A percentile compares a stretch with the other conserved stretches of the same genome.
phyloP scores from a whole-genome alignment of 208 protist species.

The Crithidia thermophila region DNA sequence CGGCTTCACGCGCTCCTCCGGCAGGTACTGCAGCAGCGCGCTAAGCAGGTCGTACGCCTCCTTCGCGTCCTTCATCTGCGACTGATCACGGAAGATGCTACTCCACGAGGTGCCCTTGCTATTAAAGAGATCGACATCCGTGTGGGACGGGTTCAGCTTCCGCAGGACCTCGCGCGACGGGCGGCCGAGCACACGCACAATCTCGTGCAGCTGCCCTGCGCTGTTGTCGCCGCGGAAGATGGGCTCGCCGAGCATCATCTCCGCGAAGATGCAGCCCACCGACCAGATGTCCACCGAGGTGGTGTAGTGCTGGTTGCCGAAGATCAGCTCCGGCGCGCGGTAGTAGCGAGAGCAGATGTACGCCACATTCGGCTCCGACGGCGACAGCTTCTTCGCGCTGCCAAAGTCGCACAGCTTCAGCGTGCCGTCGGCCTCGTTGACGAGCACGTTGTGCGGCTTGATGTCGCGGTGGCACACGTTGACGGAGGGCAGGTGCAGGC shows the following conservation, averaged over 20 bases:
- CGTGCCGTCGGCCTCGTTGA: constrained; percentile 96
- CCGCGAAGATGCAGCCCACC: constrained; percentile 99
- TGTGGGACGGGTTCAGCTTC: constrained; percentile 63
- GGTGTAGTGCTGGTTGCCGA: constrained; percentile 99
- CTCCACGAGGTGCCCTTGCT: constrained; percentile 60
- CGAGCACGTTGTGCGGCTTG: constrained; percentile 99
- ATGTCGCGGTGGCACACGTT: constrained; percentile 98
- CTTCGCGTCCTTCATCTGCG: constrained; percentile 37
- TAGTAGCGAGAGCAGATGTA: constrained; percentile 99
- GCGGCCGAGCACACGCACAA: constrained; percentile 97
- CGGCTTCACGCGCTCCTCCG: constrained; percentile 83
- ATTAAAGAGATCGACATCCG: constrained; percentile 55
- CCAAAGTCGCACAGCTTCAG: constrained; percentile 99
- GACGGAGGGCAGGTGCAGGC: constrained; percentile 95
- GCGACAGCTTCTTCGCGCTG: constrained; percentile 99
- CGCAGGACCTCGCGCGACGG: constrained; percentile 78
- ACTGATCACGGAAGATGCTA: constrained; percentile 57
- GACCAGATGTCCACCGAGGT: constrained; percentile 99
- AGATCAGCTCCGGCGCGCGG: constrained; percentile 99
- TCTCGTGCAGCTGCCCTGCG: constrained; percentile 98
- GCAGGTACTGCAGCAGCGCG: constrained; percentile 95
- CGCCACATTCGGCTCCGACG: constrained; percentile 98
- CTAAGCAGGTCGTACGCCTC: constrained; percentile 95
- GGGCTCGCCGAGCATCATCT: constrained; percentile 99
- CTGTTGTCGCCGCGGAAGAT: constrained; percentile 99